phyloP scores from a whole-genome alignment of 352 stramenopile species.

The Phytophthora citricola region DNA sequence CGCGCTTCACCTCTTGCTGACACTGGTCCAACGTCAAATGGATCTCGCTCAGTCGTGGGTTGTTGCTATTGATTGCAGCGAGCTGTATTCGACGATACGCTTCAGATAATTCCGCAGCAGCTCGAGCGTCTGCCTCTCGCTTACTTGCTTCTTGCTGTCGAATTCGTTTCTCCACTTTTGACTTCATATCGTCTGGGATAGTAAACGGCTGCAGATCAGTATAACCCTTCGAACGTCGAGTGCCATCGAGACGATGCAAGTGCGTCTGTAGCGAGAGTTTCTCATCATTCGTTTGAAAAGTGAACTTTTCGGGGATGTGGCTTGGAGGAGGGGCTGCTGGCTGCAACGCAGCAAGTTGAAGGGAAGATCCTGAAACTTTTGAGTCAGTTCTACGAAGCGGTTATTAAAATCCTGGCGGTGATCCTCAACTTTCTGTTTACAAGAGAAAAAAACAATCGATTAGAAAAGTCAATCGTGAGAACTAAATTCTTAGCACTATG shows the following conservation, averaged over 20 bases:
- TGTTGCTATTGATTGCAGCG: slow-evolving; percentile 42
- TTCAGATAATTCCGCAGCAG: slow-evolving; percentile 56
- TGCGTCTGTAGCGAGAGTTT: slow-evolving; percentile 70
- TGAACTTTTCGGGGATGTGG: slow-evolving; percentile 41
- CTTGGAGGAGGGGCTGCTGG: slow-evolving; percentile 19
- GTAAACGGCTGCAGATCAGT: slow-evolving; percentile 79
- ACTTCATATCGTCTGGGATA: slow-evolving; percentile 83
- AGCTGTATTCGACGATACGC: slow-evolving; percentile 71
- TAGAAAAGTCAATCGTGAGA: too few relatives aligned
- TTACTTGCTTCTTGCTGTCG: slow-evolving; percentile 62
- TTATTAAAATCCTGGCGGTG: slow-evolving; percentile 71
- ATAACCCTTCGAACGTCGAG: slow-evolving; percentile 38
- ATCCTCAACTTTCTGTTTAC: slow-evolving; percentile 69
- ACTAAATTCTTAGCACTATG: not conserved
- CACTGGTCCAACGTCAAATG: slow-evolving; percentile 68
- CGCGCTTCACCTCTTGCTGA: slow-evolving; percentile 69
- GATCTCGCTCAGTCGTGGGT: slow-evolving; percentile 67
- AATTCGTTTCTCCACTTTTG: slow-evolving; percentile 76
- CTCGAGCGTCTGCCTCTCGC: slow-evolving; percentile 48
- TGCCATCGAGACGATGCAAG: slow-evolving; percentile 33
- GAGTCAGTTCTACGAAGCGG: slow-evolving; percentile 62
- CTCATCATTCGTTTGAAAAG: slow-evolving; percentile 57
- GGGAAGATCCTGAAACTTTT: slow-evolving; percentile 69
- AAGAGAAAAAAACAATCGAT: too few relatives aligned
- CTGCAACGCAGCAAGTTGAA: slow-evolving; percentile 57